Percentiles rank a stretch among this genome's conserved stretches.
Conservation (phyloP, 2,329 filamentous ascomycete species). For the Westerdykella sp. region DNA sequence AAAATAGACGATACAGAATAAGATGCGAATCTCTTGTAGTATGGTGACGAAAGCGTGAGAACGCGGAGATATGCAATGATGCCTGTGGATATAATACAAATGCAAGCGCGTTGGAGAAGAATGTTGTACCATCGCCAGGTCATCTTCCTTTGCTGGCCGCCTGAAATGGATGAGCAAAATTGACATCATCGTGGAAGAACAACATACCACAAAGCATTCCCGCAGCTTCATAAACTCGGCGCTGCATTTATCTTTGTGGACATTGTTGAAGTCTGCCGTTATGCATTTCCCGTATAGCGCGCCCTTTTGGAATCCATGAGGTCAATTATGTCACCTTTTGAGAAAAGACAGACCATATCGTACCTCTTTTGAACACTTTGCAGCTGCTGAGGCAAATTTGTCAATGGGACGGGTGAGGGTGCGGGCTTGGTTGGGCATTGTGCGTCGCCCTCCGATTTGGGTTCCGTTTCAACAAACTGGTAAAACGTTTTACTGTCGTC, state of each 20-base stretch:
- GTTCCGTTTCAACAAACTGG: too few species aligned
- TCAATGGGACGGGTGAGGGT: conserved; percentile 57
- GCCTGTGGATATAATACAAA: neutral
- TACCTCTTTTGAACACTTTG: conserved; percentile 62
- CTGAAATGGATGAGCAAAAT: conserved; percentile 10
- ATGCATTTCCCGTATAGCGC: conserved; percentile 87
- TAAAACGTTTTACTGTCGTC: too few species aligned
- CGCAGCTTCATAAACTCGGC: conserved; percentile 81
- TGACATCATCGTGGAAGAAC: neutral
- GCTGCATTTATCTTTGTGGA: conserved; percentile 84
- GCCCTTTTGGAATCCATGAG: conserved; percentile 54
- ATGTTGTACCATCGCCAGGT: neutral
- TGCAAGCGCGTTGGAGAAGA: neutral
- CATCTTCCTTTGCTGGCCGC: conserved; percentile 28
- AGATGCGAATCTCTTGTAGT: too few species aligned
- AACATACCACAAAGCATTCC: conserved; percentile 73
- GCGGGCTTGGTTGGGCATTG: conserved; percentile 37
- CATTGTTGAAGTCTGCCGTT: conserved; percentile 78
- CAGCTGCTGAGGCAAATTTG: conserved; percentile 59
- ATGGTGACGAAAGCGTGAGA: too few species aligned
- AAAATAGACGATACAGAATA: too few species aligned
- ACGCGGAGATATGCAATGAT: too few species aligned
- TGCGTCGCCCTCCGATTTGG: neutral
- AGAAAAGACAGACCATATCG: conserved; percentile 4
- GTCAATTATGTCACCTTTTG: neutral